Evolutionary conservation across 441 rosid genomes (phyloP), one percentile per base, ranked within the genome.

Genomic region (Erysimum pusillum): DNA sequence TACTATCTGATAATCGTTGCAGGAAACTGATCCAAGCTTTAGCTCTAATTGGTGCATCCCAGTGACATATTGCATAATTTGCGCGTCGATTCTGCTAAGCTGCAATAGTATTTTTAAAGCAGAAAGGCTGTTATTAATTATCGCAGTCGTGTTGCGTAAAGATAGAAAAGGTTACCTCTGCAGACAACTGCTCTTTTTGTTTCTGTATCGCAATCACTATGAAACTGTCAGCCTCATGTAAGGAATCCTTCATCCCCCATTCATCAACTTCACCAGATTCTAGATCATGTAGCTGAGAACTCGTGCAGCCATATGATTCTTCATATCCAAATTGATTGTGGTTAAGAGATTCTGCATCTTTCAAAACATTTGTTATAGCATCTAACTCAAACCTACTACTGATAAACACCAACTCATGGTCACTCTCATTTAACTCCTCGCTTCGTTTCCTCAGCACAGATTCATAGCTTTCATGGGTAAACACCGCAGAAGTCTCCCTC

Each of bases 31-130:
- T 75, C 90, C 95, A 45, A 93, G 93, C 81, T 89, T 90, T 71
- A 83, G 86, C 84, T 93, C 92, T 86, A 93, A 83, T 64, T 91
- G 89, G 84, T 90, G 97, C 95, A 91, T 90, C 69, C 79, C 92
- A 57, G 85, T 59, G 66, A 91, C 88, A 79, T 57, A 85, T 64
- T 83, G 87, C 98, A 95, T 86, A 51, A 93, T 87, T 58, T 77
- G 80, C 25, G 96, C 95, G 69, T 95, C 97, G 45, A 86, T 76
- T 91, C 89, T 91, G 84, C 97, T 87, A 60, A 93, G 87, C 99
- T 95, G 93, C 76, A 74, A 54, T 36, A 77, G 69, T 67, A 82
- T 34, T 77, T 46, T 28, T 53, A 60, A 14, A 79, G 60, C 46
- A 69, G 41, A 63, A 22, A 22, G 34, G 53, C 60, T 66, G 51